These are phyloP conservation scores for Amanita rubescens DNA, from an alignment of 768 basidiomycete species.

Conservation along the genomic window DNA sequence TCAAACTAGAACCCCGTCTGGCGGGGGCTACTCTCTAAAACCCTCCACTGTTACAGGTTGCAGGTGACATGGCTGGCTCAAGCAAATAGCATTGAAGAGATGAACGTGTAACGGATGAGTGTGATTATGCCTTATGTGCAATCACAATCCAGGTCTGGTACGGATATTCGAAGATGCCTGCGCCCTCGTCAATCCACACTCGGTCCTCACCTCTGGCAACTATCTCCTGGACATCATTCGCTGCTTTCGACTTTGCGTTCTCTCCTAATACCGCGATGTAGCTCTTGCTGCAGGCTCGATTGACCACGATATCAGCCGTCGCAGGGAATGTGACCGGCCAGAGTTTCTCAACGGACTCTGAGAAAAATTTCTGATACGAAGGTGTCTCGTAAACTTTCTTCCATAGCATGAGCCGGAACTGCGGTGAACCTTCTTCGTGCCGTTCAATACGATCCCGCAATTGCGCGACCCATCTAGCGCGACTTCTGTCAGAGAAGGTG, in stretches of 20 bases:
- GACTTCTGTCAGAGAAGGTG: slow-evolving; percentile 31
- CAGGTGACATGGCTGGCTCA: too few relatives aligned
- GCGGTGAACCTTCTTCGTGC: slow-evolving; percentile 70
- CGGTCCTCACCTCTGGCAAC: slow-evolving; percentile 52
- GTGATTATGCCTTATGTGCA: slow-evolving; percentile 23
- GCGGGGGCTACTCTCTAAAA: too few relatives aligned
- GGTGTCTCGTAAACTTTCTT: slow-evolving; percentile 56
- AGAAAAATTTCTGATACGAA: slow-evolving; percentile 54
- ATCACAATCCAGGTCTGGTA: slow-evolving; percentile 64
- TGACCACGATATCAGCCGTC: slow-evolving; percentile 47
- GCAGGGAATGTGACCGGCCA: slow-evolving; percentile 48
- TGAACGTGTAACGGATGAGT: not conserved
- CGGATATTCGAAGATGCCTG: slow-evolving; percentile 74
- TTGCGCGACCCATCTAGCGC: slow-evolving; percentile 67
- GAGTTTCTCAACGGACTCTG: slow-evolving; percentile 45
- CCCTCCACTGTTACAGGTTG: too few relatives aligned
- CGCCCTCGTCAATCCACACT: slow-evolving; percentile 67
- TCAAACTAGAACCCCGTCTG: too few relatives aligned
- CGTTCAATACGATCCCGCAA: slow-evolving; percentile 62
- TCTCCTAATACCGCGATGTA: slow-evolving; percentile 69
- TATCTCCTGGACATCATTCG: slow-evolving; percentile 44
- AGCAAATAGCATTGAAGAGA: too few relatives aligned
- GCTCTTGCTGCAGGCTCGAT: slow-evolving; percentile 77
- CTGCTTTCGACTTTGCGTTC: slow-evolving; percentile 52
- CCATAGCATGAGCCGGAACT: slow-evolving; percentile 77